Evolutionary conservation across 129 eudicot species (phyloP).

Genomic region (sunflower (Helianthus annuus)): DNA sequence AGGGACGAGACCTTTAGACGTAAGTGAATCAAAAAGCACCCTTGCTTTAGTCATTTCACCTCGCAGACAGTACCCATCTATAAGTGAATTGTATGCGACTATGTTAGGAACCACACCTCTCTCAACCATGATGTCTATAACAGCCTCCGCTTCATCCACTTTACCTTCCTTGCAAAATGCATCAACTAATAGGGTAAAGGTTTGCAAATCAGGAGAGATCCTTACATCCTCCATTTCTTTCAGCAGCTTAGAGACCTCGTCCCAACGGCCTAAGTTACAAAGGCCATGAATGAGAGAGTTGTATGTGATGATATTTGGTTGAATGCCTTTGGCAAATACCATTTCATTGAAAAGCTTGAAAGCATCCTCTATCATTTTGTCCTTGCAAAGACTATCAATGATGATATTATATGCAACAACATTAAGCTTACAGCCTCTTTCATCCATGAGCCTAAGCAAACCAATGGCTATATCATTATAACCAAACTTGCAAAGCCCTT

Average conservation of each 20-base stretch:
- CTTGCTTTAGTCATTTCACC: not conserved
- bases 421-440: constrained; percentile 17
- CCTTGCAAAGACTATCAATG: constrained; percentile 30
- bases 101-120: not conserved
- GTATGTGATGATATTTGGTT: too few species aligned
- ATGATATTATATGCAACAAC: constrained; percentile 15
- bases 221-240: not conserved
- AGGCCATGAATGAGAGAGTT: too few species aligned
- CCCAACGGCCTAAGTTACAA: too few species aligned
- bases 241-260: too few species aligned
- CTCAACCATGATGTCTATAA: not conserved
- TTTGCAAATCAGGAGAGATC: not conserved
- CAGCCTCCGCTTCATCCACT: not conserved
- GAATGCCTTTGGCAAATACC: constrained; percentile 1
- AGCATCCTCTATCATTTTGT: constrained; percentile 29
- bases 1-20: constrained; percentile 42
- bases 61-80: not conserved
- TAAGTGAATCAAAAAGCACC: not conserved
- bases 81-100: not conserved
- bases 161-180: not conserved
- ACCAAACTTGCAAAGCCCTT: constrained; percentile 18
- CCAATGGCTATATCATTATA: not conserved
- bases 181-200: not conserved
- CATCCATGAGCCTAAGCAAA: constrained; percentile 9
- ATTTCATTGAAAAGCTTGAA: constrained; percentile 22